Percentiles rank a stretch among this genome's conserved stretches.
Conservation (phyloP, 2,329 filamentous ascomycete species). For the Diaporthe destruens region DNA sequence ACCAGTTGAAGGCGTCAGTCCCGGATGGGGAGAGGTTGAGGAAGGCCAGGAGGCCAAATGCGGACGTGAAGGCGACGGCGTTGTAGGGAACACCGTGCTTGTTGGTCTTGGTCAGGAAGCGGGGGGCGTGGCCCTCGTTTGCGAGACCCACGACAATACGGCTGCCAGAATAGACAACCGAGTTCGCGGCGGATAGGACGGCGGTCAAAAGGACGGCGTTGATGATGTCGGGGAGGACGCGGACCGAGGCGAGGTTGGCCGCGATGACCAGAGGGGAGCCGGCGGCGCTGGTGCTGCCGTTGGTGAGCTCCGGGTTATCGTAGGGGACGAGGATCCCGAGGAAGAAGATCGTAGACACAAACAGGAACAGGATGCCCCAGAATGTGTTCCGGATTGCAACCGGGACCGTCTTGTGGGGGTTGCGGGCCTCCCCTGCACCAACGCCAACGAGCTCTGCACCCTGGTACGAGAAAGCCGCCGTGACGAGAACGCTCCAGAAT, state of each 20-base stretch:
- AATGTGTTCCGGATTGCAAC: conserved; percentile 80
- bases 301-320: conserved; percentile 66
- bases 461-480: conserved; percentile 78
- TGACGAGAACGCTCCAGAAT: conserved; percentile 77
- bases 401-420: conserved; percentile 80
- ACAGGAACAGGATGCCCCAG: conserved; percentile 79
- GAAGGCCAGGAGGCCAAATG: conserved; percentile 74
- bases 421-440: conserved; percentile 81
- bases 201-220: conserved; percentile 84
- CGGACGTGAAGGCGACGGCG: conserved; percentile 68
- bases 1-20: conserved; percentile 76
- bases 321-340: conserved; percentile 79
- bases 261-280: conserved; percentile 76
- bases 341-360: conserved; percentile 75
- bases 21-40: conserved; percentile 73
- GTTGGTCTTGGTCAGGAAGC: conserved; percentile 70
- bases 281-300: conserved; percentile 67
- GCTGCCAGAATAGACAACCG: conserved; percentile 80
- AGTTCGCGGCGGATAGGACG: conserved; percentile 83
- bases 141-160: conserved; percentile 77
- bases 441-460: conserved; percentile 83
- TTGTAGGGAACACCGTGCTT: conserved; percentile 71
- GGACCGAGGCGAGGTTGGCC: conserved; percentile 71
- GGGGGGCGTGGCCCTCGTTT: conserved; percentile 72
- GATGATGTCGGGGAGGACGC: conserved; percentile 75